These are phyloP conservation scores for Pelargonium australe DNA, from an alignment of 441 rosid genomes.

Conservation along the genomic window DNA sequence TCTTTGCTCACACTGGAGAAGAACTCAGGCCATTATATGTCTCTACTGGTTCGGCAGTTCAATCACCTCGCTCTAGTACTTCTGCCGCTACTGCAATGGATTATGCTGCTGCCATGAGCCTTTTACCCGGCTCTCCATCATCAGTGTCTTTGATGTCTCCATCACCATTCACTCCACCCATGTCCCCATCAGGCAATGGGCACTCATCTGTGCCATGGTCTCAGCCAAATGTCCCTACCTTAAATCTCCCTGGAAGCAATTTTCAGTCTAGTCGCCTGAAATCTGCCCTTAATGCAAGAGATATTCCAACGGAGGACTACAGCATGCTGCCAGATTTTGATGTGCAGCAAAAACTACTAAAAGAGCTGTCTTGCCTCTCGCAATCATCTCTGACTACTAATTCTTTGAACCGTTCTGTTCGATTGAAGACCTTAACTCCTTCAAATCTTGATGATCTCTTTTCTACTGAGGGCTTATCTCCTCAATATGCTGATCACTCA, in stretches of 20 bases:
- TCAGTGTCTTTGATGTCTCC: conserved; percentile 56
- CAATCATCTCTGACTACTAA: conserved; percentile 38
- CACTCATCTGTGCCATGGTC: conserved; percentile 59
- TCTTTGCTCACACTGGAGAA: conserved; percentile 65
- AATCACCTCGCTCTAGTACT: conserved; percentile 54
- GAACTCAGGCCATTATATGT: conserved; percentile 63
- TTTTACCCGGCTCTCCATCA: conserved; percentile 59
- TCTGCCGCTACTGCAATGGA: conserved; percentile 53
- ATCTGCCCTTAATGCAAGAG: conserved; percentile 58
- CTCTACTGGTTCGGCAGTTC: conserved; percentile 70
- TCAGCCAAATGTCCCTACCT: conserved; percentile 60
- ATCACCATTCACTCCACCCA: conserved; percentile 55
- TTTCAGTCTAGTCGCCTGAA: conserved; percentile 60
- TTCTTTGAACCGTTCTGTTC: conserved; percentile 53
- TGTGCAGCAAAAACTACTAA: conserved; percentile 51
- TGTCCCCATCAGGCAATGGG: conserved; percentile 62
- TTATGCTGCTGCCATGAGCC: conserved; percentile 54
- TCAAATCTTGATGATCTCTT: conserved; percentile 70
- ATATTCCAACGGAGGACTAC: conserved; percentile 47
- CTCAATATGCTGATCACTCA: conserved; percentile 48
- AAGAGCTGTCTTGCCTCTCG: conserved; percentile 37
- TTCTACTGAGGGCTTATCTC: conserved; percentile 60
- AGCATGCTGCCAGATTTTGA: conserved; percentile 49
- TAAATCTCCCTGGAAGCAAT: conserved; percentile 62
- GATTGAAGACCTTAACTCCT: conserved; percentile 49